Evolutionary conservation across 1,139 yeast genomes (phyloP), one percentile per base, ranked within the genome.

Genomic region (Debaryomyces subglobosus): DNA sequence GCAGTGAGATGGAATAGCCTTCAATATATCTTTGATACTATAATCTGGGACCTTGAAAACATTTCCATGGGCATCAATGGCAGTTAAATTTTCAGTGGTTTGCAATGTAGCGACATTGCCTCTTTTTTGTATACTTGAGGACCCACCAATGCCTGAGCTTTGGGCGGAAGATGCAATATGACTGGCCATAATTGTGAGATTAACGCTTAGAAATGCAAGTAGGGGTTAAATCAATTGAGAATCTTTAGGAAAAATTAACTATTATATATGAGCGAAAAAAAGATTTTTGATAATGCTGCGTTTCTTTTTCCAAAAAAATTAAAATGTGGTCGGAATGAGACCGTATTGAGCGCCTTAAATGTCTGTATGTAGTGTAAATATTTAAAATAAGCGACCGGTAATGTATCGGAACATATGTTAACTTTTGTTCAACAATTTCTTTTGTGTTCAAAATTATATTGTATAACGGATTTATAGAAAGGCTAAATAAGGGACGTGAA

Each of bases 1-100:
- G 59, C 88, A 83, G 59, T 81, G 81, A 45, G 78, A 65, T 45
- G 89, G 89, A 59, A 84, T 84, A 40, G 82, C 84, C 37, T 71
- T 65, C 47, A 84, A 69, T 46, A 84, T 78, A 46, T 83, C 85
- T 71, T 82, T 82, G 60, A 84, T 83, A 50, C 85, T 65, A 65
- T 67, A 83, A 61, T 83, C 86, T 8, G 89, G 88, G 7, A 78
- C 88, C 46, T 77, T 74, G 65, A 82, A 84, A 36, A 72, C 77
- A 46, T 81, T 74, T 41, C 88, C 88, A 51, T 68, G 62, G 27
- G 85, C 78, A 57, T 81, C 86, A 38, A 76, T 66, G 20, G 83
- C 80, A 48, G 67, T 62, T 50, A 71, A 64, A 44, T 60, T 61
- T 30, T 63, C 51, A 10, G 64, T 51, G n/a, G 61, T 56, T 34